Evolutionary conservation across 371 early-diverging fungal genomes (phyloP).

Genomic region (Batkoa obscura): DNA sequence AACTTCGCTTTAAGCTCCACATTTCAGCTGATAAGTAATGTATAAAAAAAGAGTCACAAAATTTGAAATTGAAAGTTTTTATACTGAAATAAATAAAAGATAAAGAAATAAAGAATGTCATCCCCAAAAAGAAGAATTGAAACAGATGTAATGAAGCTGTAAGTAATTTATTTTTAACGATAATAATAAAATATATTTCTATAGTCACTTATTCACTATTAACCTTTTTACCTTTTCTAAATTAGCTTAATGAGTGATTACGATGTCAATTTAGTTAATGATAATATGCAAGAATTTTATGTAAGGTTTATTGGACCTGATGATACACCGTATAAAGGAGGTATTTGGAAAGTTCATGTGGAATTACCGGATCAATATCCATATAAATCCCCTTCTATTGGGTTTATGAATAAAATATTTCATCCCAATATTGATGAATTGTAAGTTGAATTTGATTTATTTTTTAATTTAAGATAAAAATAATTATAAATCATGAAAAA

Average conservation of each 20-base stretch:
- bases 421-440: slow-evolving; percentile 99
- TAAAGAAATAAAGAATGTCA: slow-evolving; percentile 30
- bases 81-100: too few relatives aligned
- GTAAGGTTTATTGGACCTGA: slow-evolving; percentile 84
- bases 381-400: slow-evolving; percentile 98
- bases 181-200: neutral
- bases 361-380: slow-evolving; percentile 98
- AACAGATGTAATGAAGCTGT: slow-evolving; percentile 97
- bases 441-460: slow-evolving; percentile 19
- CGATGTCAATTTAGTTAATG: slow-evolving; percentile 93
- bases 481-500: too few relatives aligned
- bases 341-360: slow-evolving; percentile 91
- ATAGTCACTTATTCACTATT: neutral
- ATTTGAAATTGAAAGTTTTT: too few relatives aligned
- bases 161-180: slow-evolving; percentile 14
- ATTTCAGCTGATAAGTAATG: too few relatives aligned
- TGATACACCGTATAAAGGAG: slow-evolving; percentile 25
- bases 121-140: slow-evolving; percentile 85
- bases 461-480: too few relatives aligned
- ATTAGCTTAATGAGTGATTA: slow-evolving; percentile 92
- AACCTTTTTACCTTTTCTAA: neutral
- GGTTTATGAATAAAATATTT: slow-evolving; percentile 98
- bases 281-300: slow-evolving; percentile 97
- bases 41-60: too few relatives aligned
- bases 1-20: too few relatives aligned